Evolutionary conservation across 176 grass and related monocot genomes (phyloP), one percentile per base, ranked within the genome.

Genomic region (Eragrostis nindensis): DNA sequence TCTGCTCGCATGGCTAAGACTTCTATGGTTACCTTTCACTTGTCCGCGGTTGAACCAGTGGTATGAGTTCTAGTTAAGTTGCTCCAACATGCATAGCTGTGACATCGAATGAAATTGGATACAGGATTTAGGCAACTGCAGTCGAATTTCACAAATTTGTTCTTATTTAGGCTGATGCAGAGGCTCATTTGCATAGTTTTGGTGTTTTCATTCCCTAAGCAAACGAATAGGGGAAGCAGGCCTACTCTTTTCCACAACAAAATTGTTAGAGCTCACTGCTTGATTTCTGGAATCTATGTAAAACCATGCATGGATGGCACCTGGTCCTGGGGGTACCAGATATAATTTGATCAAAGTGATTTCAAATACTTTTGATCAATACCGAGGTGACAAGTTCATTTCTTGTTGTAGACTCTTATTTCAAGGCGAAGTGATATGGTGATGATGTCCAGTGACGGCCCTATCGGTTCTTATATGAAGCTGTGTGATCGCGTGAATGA

Each of bases 401-500:
- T 84, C 45, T 44, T 87, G 27, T 82, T 66, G 56, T 55, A 94
- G 95, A 63, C 81, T 52, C 43, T 79, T 47, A 76, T 94, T 40
- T 81, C 95, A 66, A 98, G 86, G 41, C 90, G 90, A 17, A 89
- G 90, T 90, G 92, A 93, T 65, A 94, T 80, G 91, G 75, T 92
- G 89, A 81, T 89, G 62, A 76, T 86, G 79, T 92, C 94, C 59
- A 86, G 52, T 77, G 91, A 88, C 26, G 72, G 85, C 4, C 64
- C 87, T 27, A 80, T 90, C 13, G 83, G 71, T 76, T 76, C 86
- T 80, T 88, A 86, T 73, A 86, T 85, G 39, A 94, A 87, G 68
- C 83, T 72, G 1, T 4, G 83, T 21, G 76, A 75, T 46, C 81
- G 11, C 75, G 88, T 62, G 30, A 90, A 89, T 57, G 92, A 98